Conservation (phyloP, 1,139 yeast genomes). For the Yamadazyma mexicana region DNA sequence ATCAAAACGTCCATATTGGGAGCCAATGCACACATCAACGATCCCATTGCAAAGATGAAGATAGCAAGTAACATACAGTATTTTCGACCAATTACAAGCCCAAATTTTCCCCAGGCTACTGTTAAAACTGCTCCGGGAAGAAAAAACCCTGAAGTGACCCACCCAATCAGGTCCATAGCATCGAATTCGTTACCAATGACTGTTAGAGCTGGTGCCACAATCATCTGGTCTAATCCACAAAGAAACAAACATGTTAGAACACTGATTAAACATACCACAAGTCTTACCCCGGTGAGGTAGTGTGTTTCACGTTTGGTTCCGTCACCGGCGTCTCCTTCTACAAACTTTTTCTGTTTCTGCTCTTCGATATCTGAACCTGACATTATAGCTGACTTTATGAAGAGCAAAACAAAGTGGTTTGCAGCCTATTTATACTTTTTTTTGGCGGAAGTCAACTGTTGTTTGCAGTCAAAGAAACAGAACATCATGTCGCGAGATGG, state of each 20-base stretch:
- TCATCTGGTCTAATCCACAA: conserved; percentile 34
- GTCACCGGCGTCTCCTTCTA: conserved; percentile 40
- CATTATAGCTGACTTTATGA: too few relatives aligned
- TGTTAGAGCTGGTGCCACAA: conserved; percentile 35
- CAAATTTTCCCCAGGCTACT: conserved; percentile 37
- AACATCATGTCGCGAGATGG: too few relatives aligned
- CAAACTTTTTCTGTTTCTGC: background rate
- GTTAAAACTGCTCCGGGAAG: conserved; percentile 38
- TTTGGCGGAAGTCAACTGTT: too few relatives aligned
- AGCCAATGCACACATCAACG: conserved; percentile 37
- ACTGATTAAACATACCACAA: conserved; percentile 25
- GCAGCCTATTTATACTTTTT: too few relatives aligned
- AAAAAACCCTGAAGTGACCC: conserved; percentile 62
- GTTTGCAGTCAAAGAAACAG: too few relatives aligned
- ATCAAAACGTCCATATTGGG: conserved; percentile 32
- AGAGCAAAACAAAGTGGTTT: too few relatives aligned
- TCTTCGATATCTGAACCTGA: too few relatives aligned
- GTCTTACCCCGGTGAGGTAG: conserved; percentile 26
- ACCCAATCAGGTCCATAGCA: conserved; percentile 54
- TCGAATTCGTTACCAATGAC: conserved; percentile 37
- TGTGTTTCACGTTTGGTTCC: conserved; percentile 39
- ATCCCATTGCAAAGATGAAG: conserved; percentile 35
- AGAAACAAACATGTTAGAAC: conserved; percentile 8
- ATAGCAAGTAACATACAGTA: conserved; percentile 35
- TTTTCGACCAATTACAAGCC: conserved; percentile 48